Evolutionary conservation across 2,329 filamentous ascomycete genomes (phyloP).

Genomic region (Fonsecaea monophora): DNA sequence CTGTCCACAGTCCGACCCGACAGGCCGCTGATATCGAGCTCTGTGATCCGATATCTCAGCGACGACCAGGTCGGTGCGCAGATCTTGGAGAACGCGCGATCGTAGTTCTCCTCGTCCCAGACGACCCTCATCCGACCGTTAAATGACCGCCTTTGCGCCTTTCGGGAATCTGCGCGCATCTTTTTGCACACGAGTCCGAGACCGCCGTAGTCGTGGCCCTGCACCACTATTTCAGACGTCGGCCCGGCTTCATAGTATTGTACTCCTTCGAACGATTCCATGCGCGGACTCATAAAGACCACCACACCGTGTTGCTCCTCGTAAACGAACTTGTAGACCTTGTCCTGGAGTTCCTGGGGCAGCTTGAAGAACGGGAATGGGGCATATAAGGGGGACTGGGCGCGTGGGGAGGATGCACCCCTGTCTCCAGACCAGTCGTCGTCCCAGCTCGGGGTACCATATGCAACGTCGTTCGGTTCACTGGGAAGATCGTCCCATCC

Average conservation of each 20-base stretch:
- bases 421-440: not conserved
- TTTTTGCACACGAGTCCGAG: not conserved
- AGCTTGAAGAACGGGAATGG: not conserved
- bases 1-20: not conserved
- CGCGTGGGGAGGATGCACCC: too few relatives aligned
- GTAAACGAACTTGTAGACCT: conserved; percentile 4
- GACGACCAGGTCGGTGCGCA: not conserved
- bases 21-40: not conserved
- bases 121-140: not conserved
- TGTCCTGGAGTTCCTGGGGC: conserved; percentile 7
- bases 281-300: not conserved
- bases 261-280: not conserved
- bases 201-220: not conserved
- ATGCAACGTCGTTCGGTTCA: not conserved
- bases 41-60: not conserved
- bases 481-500: not conserved
- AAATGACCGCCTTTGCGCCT: not conserved
- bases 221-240: not conserved
- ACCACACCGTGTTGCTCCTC: not conserved
- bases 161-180: not conserved
- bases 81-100: not conserved
- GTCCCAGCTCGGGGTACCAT: not conserved
- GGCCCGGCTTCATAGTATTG: not conserved
- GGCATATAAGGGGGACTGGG: not conserved
- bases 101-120: not conserved